Evolutionary conservation across 176 grass and related monocot species (phyloP).

Genomic region (Aegilops longissima): DNA sequence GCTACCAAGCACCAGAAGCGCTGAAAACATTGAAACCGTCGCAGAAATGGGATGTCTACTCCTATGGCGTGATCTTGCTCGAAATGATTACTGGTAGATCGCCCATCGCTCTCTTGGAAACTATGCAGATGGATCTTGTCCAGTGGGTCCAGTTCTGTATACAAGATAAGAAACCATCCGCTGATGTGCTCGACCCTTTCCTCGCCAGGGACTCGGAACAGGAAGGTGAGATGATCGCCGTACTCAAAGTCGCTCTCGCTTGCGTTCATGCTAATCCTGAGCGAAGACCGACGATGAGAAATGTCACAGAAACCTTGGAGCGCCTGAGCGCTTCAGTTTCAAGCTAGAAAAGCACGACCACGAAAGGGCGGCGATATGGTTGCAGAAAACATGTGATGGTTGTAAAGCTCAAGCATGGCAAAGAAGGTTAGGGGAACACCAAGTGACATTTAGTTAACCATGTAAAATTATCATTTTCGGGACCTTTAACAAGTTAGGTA

Average conservation of each 20-base stretch:
- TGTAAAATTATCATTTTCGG: slow-evolving; percentile 9
- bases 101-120: slow-evolving; percentile 61
- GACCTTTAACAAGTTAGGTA: slow-evolving; percentile 10
- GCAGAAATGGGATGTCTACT: slow-evolving; percentile 98
- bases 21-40: slow-evolving; percentile 84
- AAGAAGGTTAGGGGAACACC: neutral
- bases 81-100: slow-evolving; percentile 78
- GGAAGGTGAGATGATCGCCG: slow-evolving; percentile 77
- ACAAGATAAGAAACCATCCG: slow-evolving; percentile 74
- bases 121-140: slow-evolving; percentile 82
- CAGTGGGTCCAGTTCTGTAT: slow-evolving; percentile 89
- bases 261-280: slow-evolving; percentile 73
- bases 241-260: slow-evolving; percentile 72
- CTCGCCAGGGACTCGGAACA: slow-evolving; percentile 51
- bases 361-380: neutral
- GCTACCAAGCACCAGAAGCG: slow-evolving; percentile 86
- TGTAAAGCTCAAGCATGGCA: slow-evolving; percentile 32
- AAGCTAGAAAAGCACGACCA: slow-evolving; percentile 12
- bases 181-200: slow-evolving; percentile 68
- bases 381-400: neutral
- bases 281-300: slow-evolving; percentile 62
- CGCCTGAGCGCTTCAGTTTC: slow-evolving; percentile 28
- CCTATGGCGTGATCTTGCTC: slow-evolving; percentile 80
- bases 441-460: neutral
- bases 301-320: slow-evolving; percentile 63